Evolutionary conservation across 225 moss, liverwort and hornwort species (phyloP), one percentile per base, ranked within the genome.

Genomic region (Bryum argenteum): DNA sequence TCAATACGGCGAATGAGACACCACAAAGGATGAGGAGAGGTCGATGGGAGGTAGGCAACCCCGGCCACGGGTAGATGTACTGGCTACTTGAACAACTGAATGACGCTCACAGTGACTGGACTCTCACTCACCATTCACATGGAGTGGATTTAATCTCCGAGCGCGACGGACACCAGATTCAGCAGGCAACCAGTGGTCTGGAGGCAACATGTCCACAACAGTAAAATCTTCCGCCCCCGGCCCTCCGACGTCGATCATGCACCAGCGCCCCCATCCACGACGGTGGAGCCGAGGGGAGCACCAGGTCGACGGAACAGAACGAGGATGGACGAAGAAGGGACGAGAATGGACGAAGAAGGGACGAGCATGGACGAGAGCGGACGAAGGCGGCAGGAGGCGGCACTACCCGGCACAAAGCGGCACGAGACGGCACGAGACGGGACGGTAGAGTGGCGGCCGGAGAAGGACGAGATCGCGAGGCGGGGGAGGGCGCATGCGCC

Each of bases 161-260:
- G 43, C 15, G 52, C 41, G 14, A 3, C 47, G 2, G 24, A 57
- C 71, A 17, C 53, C 52, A 39, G 43, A 71, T 66, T 65, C 65
- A 37, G 71, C 66, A 59, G 53, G 17, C 71, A 71, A 72, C 52
- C 66, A 72, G 66, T 71, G 78, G 68, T 54, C 37, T 37, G 76
- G 38, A 55, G 75, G 38, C 47, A 44, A 45, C 61, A 61, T 61
- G 68, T 8, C 61, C 43, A 53, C 61, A 11, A 48, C 17, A 48
- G 48, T 9, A 20, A 19, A 53, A 43, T 52, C 60, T 19, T 51
- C 33, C 61, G 42, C 68, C 18, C 23, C 26, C 24, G 69, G 33
- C 10, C 44, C 54, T 53, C 53, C 75, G 75, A 61, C 68, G 75
- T 67, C 54, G 21, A 51, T 11, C 13, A 1, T 8, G 24, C 20